Evolutionary conservation across 2,329 filamentous ascomycete genomes (phyloP).

Genomic region (Ascosphaera aggregata): DNA sequence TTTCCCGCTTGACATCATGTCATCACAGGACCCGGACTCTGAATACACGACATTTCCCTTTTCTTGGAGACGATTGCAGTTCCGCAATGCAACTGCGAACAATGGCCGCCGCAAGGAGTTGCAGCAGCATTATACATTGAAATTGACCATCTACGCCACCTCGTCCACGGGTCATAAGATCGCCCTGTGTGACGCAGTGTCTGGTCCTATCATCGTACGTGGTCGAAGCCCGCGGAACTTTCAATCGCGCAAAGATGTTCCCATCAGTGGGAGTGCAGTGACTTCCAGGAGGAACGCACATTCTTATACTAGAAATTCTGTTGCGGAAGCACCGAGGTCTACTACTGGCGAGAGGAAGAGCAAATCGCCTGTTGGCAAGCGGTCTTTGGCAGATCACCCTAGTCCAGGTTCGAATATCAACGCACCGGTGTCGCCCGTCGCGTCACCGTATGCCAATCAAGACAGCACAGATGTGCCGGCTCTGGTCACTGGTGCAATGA

Average conservation of each 20-base stretch:
- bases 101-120: conserved; percentile 87
- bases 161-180: conserved; percentile 64
- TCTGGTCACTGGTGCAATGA: background rate
- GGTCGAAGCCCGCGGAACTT: conserved; percentile 89
- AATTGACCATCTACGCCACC: conserved; percentile 65
- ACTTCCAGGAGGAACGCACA: conserved; percentile 50
- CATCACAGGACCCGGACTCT: conserved; percentile 46
- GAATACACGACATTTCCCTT: conserved; percentile 83
- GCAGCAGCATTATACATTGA: conserved; percentile 85
- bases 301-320: conserved; percentile 8
- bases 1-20: conserved; percentile 46
- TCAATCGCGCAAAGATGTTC: conserved; percentile 79
- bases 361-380: conserved; percentile 4
- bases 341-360: conserved; percentile 4
- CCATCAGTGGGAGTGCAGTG: conserved; percentile 55
- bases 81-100: conserved; percentile 86
- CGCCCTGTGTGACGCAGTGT: conserved; percentile 60
- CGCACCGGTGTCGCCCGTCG: conserved; percentile 6
- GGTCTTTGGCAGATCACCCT: conserved; percentile 2
- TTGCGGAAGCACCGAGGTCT: conserved; percentile 12
- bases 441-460: background rate
- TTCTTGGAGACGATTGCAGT: conserved; percentile 82
- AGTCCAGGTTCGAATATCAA: conserved; percentile 3
- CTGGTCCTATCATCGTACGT: conserved; percentile 78
- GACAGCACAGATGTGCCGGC: background rate